Conservation (phyloP, 179 eudicot genomes). For the Beta lomatogona region DNA sequence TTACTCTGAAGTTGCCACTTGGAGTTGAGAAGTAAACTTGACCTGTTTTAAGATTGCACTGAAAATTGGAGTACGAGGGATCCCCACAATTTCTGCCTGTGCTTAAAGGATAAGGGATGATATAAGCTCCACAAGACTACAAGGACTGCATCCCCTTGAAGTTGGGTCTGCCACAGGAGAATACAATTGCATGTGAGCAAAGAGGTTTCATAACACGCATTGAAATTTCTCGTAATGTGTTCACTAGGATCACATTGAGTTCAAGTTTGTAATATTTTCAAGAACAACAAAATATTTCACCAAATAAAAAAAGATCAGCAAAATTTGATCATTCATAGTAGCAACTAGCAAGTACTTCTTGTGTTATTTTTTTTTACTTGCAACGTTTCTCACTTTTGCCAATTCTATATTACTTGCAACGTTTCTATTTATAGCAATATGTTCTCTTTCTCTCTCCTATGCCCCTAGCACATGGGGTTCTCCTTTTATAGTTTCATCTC, state of each 20-base stretch:
- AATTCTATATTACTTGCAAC: no score
- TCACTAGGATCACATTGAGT: not conserved
- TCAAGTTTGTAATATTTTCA: no score
- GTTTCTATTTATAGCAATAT: no score
- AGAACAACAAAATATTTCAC: no score
- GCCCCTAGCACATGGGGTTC: no score
- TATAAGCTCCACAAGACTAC: conserved; percentile 39
- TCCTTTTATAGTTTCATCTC: no score
- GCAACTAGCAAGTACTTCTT: no score
- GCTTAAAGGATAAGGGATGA: conserved; percentile 42
- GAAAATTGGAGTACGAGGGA: conserved; percentile 28
- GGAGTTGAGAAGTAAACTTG: conserved; percentile 26
- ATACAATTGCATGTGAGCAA: not conserved
- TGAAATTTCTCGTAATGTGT: not conserved
- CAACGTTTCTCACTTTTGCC: no score
- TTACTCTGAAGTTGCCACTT: conserved; percentile 22
- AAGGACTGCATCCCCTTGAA: conserved; percentile 28
- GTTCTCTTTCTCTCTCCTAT: no score
- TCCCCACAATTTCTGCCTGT: conserved; percentile 34
- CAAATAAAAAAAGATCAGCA: no score
- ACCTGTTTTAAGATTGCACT: conserved; percentile 29
- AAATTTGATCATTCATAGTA: no score
- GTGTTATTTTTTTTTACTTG: no score
- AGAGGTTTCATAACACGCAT: not conserved
- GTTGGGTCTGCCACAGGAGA: conserved; percentile 21